These are phyloP conservation scores for Phaeoacremonium minimum DNA, from an alignment of 2,329 filamentous ascomycete genomes.

Conservation along the genomic window DNA sequence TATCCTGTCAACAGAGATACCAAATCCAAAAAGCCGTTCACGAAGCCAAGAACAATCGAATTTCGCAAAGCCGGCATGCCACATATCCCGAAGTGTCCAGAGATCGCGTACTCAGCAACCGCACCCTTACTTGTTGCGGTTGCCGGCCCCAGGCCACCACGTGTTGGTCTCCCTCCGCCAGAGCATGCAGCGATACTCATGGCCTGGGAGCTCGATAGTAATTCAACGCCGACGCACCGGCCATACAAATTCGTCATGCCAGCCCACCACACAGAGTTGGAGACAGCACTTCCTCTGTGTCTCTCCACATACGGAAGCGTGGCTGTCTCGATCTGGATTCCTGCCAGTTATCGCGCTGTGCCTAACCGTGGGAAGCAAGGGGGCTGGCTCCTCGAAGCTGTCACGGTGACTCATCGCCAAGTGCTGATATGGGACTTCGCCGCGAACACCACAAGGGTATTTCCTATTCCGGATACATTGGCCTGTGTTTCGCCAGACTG, in stretches of 20 bases:
- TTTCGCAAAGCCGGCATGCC: conserved; percentile 28
- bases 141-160: conserved; percentile 31
- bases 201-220: conserved; percentile 30
- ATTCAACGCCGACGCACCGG: conserved; percentile 12
- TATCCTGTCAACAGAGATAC: conserved; percentile 19
- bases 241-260: conserved; percentile 30
- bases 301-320: conserved; percentile 31
- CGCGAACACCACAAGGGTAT: conserved; percentile 28
- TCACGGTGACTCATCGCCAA: conserved; percentile 23
- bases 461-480: conserved; percentile 31
- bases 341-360: conserved; percentile 28
- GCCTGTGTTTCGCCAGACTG: conserved; percentile 35
- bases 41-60: conserved; percentile 26
- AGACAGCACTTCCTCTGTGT: conserved; percentile 30
- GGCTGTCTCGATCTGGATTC: conserved; percentile 35
- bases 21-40: conserved; percentile 28
- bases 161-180: conserved; percentile 28
- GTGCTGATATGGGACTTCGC: conserved; percentile 35
- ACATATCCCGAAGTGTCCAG: conserved; percentile 30
- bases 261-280: conserved; percentile 31
- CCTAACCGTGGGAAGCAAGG: conserved; percentile 18
- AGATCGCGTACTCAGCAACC: conserved; percentile 32
- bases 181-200: conserved; percentile 30
- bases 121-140: conserved; percentile 31
- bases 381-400: conserved; percentile 27